Conservation (phyloP, 176 grass and related monocot species). For the Carex littledalei region DNA sequence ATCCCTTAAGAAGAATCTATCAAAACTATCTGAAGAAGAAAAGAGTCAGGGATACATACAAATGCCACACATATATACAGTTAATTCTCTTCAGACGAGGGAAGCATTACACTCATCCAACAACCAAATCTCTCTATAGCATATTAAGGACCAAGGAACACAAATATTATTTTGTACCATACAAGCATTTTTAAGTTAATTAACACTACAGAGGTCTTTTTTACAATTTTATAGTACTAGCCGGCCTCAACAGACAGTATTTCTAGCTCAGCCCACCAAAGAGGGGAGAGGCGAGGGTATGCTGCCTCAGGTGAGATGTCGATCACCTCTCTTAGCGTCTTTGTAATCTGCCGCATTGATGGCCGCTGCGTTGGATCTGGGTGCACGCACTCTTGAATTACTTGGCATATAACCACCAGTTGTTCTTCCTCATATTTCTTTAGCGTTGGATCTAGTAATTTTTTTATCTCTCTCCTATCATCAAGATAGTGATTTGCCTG, state of each 20-base stretch:
- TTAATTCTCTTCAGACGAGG: conserved; percentile 16
- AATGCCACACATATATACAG: background rate
- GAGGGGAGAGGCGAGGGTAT: conserved; percentile 62
- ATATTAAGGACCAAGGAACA: conserved; percentile 4
- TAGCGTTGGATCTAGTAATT: conserved; percentile 51
- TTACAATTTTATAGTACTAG: conserved; percentile 29
- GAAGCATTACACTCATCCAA: conserved; percentile 7
- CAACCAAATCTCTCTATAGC: conserved; percentile 15
- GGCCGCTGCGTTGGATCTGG: conserved; percentile 40
- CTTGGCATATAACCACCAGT: conserved; percentile 58
- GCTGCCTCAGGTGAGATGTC: conserved; percentile 70
- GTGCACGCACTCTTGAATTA: conserved; percentile 56
- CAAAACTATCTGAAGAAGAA: conserved; percentile 6
- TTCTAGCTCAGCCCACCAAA: conserved; percentile 98
- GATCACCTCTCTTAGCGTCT: conserved; percentile 38
- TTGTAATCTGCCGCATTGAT: conserved; percentile 49
- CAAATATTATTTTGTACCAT: background rate
- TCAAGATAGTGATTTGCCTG: conserved; percentile 66
- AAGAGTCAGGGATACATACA: background rate
- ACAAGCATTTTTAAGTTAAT: background rate
- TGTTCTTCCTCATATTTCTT: conserved; percentile 41
- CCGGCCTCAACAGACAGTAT: conserved; percentile 69
- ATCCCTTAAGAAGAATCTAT: background rate
- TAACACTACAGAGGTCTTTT: conserved; percentile 8
- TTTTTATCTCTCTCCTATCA: conserved; percentile 31